These are phyloP conservation scores for Solanum hybrid DNA, from an alignment of 305 asterid genomes.

Conservation along the genomic window DNA sequence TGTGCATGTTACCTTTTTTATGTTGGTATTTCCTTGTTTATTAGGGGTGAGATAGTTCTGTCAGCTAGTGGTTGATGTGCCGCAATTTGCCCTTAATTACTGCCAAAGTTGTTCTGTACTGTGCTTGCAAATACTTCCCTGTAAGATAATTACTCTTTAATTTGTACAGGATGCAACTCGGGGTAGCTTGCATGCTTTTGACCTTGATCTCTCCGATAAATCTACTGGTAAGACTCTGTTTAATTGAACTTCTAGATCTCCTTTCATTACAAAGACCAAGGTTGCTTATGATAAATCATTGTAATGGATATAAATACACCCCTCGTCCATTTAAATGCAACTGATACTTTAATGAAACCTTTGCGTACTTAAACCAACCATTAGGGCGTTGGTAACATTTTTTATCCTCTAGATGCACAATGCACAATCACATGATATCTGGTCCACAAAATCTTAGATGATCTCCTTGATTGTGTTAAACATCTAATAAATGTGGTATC, in stretches of 20 bases:
- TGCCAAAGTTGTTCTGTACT: not conserved
- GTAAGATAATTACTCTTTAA: not conserved
- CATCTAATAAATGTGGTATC: not conserved
- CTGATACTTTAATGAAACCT: not conserved
- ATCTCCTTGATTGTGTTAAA: not conserved
- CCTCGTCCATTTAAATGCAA: not conserved
- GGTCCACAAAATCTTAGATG: not conserved
- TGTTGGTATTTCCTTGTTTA: not conserved
- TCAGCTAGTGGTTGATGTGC: not conserved
- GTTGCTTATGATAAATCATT: not conserved
- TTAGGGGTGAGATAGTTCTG: not conserved
- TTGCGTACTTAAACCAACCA: not conserved
- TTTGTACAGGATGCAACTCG: not conserved
- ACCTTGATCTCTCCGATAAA: conserved; percentile 44
- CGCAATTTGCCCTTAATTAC: not conserved
- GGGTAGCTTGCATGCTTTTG: conserved; percentile 64
- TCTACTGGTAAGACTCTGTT: conserved; percentile 28
- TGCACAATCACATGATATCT: not conserved
- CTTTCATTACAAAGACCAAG: not conserved
- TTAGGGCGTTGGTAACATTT: not conserved
- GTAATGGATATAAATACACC: not conserved
- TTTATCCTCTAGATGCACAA: not conserved
- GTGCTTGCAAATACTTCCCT: not conserved
- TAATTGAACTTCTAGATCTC: not conserved
- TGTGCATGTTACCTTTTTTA: not conserved